phyloP scores from a whole-genome alignment of 2,329 filamentous ascomycete genomes.

The Aspergillus pseudonomiae region DNA sequence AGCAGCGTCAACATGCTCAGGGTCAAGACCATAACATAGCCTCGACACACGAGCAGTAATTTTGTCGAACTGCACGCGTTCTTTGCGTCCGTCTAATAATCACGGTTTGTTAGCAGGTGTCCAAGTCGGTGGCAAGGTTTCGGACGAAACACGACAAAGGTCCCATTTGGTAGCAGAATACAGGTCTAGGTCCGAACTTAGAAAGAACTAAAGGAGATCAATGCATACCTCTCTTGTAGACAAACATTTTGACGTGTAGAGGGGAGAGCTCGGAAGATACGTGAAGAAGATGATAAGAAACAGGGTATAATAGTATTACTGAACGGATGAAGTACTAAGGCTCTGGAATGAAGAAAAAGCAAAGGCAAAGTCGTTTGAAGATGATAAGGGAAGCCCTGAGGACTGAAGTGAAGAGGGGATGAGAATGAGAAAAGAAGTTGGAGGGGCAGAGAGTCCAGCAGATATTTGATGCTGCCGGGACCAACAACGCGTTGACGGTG shows the following conservation, averaged over 20 bases:
- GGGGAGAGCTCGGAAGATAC: slow-evolving; percentile 12
- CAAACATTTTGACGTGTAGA: slow-evolving; percentile 55
- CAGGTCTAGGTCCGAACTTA: not conserved
- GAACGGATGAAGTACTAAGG: slow-evolving; percentile 13
- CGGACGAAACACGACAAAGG: not conserved
- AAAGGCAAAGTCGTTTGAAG: slow-evolving; percentile 5
- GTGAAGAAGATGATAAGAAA: slow-evolving; percentile 20
- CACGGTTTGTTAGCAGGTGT: slow-evolving; percentile 23
- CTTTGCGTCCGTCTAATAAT: slow-evolving; percentile 88
- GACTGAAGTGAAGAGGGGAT: slow-evolving; percentile 23
- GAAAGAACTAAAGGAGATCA: not conserved
- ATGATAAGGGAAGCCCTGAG: slow-evolving; percentile 14
- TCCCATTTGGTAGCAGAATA: not conserved
- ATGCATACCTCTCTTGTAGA: slow-evolving; percentile 63
- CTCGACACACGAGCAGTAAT: slow-evolving; percentile 98
- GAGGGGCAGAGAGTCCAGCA: slow-evolving; percentile 30
- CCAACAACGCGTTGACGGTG: slow-evolving; percentile 34
- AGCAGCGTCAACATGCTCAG: slow-evolving; percentile 93
- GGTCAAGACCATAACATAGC: slow-evolving; percentile 95
- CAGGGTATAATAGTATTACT: slow-evolving; percentile 28
- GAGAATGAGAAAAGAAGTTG: slow-evolving; percentile 29
- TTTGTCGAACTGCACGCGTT: slow-evolving; percentile 99
- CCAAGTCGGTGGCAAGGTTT: slow-evolving; percentile 22
- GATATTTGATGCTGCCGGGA: slow-evolving; percentile 38
- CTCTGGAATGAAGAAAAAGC: slow-evolving; percentile 6